Percentiles rank a stretch among this genome's conserved stretches.
These are phyloP conservation scores for Aegilops tauschii DNA, from an alignment of 176 grass and related monocot genomes.

Conservation along the genomic window DNA sequence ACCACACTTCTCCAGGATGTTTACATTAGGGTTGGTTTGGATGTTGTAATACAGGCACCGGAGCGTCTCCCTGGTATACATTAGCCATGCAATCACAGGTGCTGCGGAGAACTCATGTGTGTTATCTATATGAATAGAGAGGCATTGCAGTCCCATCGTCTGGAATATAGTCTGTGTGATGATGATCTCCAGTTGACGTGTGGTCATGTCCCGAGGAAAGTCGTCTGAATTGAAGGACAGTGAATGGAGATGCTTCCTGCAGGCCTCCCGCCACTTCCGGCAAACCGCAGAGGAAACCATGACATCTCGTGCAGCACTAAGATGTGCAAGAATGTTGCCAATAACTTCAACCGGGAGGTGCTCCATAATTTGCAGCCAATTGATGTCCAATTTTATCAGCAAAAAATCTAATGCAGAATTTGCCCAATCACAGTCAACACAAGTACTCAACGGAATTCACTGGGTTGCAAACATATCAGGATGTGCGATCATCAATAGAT, in stretches of 20 bases:
- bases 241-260: slow-evolving; percentile 70
- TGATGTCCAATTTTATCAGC: slow-evolving; percentile 5
- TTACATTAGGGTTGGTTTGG: slow-evolving; percentile 73
- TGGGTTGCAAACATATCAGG: neutral
- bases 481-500: neutral
- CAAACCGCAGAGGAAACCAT: slow-evolving; percentile 77
- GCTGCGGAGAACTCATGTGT: slow-evolving; percentile 88
- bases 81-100: slow-evolving; percentile 92
- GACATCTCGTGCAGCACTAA: slow-evolving; percentile 68
- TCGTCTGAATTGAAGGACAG: slow-evolving; percentile 78
- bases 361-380: slow-evolving; percentile 54
- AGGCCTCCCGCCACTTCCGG: slow-evolving; percentile 81
- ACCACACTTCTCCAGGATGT: slow-evolving; percentile 83
- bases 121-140: slow-evolving; percentile 80
- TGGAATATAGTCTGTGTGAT: slow-evolving; percentile 97
- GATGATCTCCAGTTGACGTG: slow-evolving; percentile 80
- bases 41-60: slow-evolving; percentile 84
- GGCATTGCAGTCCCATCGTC: slow-evolving; percentile 71
- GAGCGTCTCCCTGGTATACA: slow-evolving; percentile 87
- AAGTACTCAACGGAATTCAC: neutral
- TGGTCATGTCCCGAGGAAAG: slow-evolving; percentile 72
- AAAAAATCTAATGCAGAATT: neutral
- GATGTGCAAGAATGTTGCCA: slow-evolving; percentile 88
- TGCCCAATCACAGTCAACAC: neutral
- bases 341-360: slow-evolving; percentile 86